These are phyloP conservation scores for Lactarius indigo DNA, from an alignment of 768 basidiomycete species.

Conservation along the genomic window DNA sequence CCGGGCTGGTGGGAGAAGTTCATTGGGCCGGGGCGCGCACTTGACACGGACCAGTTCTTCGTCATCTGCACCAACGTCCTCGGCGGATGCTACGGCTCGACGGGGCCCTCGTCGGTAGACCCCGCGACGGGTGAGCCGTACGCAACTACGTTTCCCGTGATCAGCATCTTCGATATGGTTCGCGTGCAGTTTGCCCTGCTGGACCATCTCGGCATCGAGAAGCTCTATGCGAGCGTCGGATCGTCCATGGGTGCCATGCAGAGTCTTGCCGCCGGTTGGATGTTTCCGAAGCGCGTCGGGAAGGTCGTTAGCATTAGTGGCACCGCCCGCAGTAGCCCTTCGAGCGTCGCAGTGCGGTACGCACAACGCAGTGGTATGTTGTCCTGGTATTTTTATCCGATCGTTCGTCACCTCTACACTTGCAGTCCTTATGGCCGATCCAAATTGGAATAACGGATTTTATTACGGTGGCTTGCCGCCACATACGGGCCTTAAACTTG, in stretches of 20 bases:
- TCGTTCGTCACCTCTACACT: constrained; percentile 2
- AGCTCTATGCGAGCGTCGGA: constrained; percentile 90
- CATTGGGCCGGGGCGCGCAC: constrained; percentile 89
- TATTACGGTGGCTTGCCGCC: constrained; percentile 96
- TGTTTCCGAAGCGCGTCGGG: constrained; percentile 82
- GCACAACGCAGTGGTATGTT: constrained; percentile 91
- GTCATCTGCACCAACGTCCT: constrained; percentile 95
- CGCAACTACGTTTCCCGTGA: constrained; percentile 86
- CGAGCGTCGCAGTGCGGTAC: constrained; percentile 92
- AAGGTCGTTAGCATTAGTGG: constrained; percentile 94
- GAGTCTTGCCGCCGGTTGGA: constrained; percentile 92
- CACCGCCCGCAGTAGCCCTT: constrained; percentile 87
- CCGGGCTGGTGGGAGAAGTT: constrained; percentile 99
- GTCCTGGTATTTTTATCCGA: neutral
- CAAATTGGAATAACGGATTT: constrained; percentile 98
- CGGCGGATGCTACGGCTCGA: constrained; percentile 96
- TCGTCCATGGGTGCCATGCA: constrained; percentile 99
- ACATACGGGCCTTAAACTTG: constrained; percentile 97
- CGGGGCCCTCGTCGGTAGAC: constrained; percentile 86
- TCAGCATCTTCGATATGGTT: constrained; percentile 97
- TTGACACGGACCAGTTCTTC: constrained; percentile 92
- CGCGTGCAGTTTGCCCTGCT: constrained; percentile 85
- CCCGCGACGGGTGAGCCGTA: constrained; percentile 66
- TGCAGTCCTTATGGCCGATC: constrained; percentile 98
- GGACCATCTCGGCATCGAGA: constrained; percentile 78